These are phyloP conservation scores for Orobanche coerulescens DNA, from an alignment of 257 asterid genomes.

Conservation along the genomic window DNA sequence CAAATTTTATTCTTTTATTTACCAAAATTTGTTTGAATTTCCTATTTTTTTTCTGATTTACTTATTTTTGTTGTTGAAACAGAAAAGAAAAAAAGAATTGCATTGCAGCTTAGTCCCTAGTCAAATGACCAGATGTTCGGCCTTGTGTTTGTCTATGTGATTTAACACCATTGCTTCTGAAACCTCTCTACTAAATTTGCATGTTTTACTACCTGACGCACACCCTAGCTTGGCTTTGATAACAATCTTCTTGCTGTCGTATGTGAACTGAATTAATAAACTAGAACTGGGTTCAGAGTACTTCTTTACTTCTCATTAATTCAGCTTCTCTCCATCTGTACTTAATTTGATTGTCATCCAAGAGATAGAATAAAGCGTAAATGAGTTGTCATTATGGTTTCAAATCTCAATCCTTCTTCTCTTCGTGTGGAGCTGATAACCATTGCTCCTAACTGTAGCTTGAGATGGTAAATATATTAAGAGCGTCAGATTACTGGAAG, in stretches of 20 bases:
- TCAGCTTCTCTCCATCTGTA: slow-evolving; percentile 1
- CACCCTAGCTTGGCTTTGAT: neutral
- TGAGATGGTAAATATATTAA: slow-evolving; percentile 61
- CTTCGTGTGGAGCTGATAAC: slow-evolving; percentile 19
- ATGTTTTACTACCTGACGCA: neutral
- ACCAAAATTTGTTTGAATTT: neutral
- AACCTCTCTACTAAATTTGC: neutral
- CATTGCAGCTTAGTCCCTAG: neutral
- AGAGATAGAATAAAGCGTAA: neutral
- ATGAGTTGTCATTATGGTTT: neutral
- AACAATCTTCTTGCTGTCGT: neutral
- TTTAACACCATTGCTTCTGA: neutral
- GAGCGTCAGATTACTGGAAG: slow-evolving; percentile 65
- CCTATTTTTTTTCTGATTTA: neutral
- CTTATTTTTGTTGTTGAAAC: neutral
- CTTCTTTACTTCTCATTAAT: slow-evolving; percentile 1
- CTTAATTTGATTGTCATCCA: neutral
- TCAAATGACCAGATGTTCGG: neutral
- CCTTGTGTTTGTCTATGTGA: neutral
- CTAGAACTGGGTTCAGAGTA: neutral
- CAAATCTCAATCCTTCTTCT: neutral
- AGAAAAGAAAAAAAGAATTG: neutral
- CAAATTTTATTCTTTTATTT: neutral
- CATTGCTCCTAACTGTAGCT: slow-evolving; percentile 35
- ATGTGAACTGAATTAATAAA: neutral